phyloP scores from a whole-genome alignment of 352 stramenopile species.

The Pythium biforme region DNA sequence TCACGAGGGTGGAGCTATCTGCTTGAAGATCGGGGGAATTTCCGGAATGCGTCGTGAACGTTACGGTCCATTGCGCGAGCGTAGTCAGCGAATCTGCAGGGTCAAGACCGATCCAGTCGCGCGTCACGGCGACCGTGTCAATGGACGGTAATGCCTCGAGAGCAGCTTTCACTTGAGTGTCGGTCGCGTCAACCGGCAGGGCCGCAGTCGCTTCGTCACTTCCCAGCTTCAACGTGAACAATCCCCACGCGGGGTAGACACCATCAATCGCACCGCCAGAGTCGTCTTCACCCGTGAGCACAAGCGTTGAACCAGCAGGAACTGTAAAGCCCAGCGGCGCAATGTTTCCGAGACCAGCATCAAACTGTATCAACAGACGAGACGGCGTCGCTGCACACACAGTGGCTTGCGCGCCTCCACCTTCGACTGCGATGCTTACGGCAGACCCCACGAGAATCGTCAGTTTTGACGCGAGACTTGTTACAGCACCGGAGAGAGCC shows the following conservation, averaged over 20 bases:
- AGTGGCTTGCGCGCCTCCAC: conserved; percentile 35
- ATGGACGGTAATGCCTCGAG: conserved; percentile 82
- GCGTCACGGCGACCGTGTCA: conserved; percentile 72
- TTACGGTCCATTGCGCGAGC: conserved; percentile 72
- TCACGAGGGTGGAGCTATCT: conserved; percentile 40
- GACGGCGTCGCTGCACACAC: conserved; percentile 45
- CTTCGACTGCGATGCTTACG: conserved; percentile 43
- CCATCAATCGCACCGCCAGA: conserved; percentile 59
- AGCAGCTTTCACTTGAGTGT: conserved; percentile 45
- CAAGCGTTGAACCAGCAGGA: conserved; percentile 32
- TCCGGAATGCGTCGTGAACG: conserved; percentile 53
- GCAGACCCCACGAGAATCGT: conserved; percentile 33
- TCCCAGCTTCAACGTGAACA: conserved; percentile 65
- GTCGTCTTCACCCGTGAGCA: conserved; percentile 44
- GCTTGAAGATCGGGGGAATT: conserved; percentile 46
- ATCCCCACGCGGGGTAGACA: conserved; percentile 86
- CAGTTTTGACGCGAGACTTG: conserved; percentile 34
- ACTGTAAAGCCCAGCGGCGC: conserved; percentile 41
- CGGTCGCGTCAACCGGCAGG: conserved; percentile 71
- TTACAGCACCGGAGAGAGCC: conserved; percentile 31
- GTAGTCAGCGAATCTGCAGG: conserved; percentile 32
- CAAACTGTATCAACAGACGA: conserved; percentile 82
- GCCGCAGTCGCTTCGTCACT: conserved; percentile 40
- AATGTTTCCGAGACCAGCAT: conserved; percentile 54
- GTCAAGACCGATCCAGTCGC: conserved; percentile 72